Base-by-base conservation (phyloP, 1,139 yeast genomes). In the Candida smagusa region DNA sequence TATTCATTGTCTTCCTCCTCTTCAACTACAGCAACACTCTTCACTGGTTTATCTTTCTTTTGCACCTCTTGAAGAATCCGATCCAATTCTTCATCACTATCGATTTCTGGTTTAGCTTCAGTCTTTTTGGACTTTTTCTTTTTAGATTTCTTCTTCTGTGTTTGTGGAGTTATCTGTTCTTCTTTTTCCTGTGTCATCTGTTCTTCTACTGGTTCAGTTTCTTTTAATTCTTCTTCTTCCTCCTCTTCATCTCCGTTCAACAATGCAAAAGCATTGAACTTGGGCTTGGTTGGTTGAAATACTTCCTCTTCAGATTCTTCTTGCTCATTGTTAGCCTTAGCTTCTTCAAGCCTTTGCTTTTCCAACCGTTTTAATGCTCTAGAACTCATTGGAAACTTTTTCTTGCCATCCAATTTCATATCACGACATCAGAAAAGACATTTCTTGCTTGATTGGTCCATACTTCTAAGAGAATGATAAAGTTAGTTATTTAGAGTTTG, bases 301-400 rank as follows among this genome's bases (percentile, higher is more conserved):
- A 37, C 52, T 12, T 46, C 54, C 24, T 46, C 34, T 29, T 36
- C 42, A 23, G 28, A 33, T 26, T 35, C 28, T 9, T 36, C 40
- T 4, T 30, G 40, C 2, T 38, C 41, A 9, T 41, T 23, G 28
- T 11, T 49, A 37, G 51, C 47, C 42, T 57, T 44, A 31, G 11
- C 22, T 25, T 27, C 24, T 24, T 68, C 72, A 38, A 68, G 65
- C 37, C 63, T 65, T 43, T 71, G 69, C 40, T 61, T 61, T 38
- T 72, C 74, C 9, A 80, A 61, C 44, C 76, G 71, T 49, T 76
- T 72, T 40, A 83, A 60, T 7, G 84, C 85, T 54, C 89, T 71
- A 2, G 84, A 78, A 66, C 89, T 81, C 92, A 83, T 81, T 6
- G 19, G 19, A 16, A 16, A 16, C 19, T 16, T 16, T 16, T 16